phyloP scores from a whole-genome alignment of 2,329 filamentous ascomycete genomes.

The Clarireedia paspali region DNA sequence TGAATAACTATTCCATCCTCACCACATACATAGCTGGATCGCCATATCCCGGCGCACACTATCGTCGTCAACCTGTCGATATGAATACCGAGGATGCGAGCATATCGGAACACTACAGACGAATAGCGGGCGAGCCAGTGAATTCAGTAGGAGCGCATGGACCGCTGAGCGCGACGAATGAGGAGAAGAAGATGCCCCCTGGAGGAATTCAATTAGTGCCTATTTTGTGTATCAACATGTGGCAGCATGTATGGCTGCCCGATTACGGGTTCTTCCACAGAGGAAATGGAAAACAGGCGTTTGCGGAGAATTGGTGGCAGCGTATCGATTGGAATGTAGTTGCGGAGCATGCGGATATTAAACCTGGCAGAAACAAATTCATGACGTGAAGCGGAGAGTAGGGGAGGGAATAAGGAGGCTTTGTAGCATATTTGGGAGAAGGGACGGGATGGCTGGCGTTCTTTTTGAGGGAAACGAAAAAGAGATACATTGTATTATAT shows the following conservation, averaged over 20 bases:
- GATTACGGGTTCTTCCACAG: slow-evolving; percentile 59
- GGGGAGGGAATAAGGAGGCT: not conserved
- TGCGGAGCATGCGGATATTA: slow-evolving; percentile 25
- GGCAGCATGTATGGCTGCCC: slow-evolving; percentile 87
- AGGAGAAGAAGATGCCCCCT: slow-evolving; percentile 41
- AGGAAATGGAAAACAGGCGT: slow-evolving; percentile 68
- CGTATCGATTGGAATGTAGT: slow-evolving; percentile 79
- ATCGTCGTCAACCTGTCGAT: slow-evolving; percentile 58
- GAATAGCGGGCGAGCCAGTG: slow-evolving; percentile 25
- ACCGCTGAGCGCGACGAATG: slow-evolving; percentile 13
- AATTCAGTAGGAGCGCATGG: slow-evolving; percentile 30
- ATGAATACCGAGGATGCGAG: slow-evolving; percentile 53
- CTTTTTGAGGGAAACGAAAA: not conserved
- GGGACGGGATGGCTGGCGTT: slow-evolving; percentile 5
- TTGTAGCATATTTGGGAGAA: slow-evolving; percentile 10
- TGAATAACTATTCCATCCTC: slow-evolving; percentile 55
- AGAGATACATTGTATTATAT: slow-evolving; percentile 10
- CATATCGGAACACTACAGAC: slow-evolving; percentile 34
- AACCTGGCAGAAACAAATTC: not conserved
- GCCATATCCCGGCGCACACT: slow-evolving; percentile 79
- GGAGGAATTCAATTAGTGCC: slow-evolving; percentile 65
- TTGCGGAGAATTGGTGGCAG: slow-evolving; percentile 79
- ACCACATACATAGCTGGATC: slow-evolving; percentile 87
- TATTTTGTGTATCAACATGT: slow-evolving; percentile 86
- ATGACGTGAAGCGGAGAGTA: not conserved